Evolutionary conservation across 345 rosid genomes (phyloP).

Genomic region (Erucastrum elatum): DNA sequence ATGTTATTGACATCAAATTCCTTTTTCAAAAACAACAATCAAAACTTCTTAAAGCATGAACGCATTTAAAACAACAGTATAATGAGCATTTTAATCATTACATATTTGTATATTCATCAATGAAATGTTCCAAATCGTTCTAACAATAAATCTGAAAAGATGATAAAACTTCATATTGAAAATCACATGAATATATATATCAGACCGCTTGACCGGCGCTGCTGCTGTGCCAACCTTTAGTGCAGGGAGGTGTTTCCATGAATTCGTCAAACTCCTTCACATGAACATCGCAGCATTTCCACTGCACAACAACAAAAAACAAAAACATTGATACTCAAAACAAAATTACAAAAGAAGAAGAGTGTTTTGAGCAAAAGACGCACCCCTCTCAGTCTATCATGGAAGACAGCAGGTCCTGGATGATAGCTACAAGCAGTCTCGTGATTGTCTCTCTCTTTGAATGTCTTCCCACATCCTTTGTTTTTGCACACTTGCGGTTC

Average conservation of each 20-base stretch:
- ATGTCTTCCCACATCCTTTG: constrained; percentile 76
- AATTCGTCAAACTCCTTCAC: constrained; percentile 96
- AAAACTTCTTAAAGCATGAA: not conserved
- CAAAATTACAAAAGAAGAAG: not conserved
- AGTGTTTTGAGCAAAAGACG: constrained; percentile 4
- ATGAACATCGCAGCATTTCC: constrained; percentile 91
- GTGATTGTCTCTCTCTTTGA: constrained; percentile 86
- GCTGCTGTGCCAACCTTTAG: constrained; percentile 86
- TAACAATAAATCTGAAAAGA: not conserved
- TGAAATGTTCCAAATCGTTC: not conserved
- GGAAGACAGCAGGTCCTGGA: constrained; percentile 96
- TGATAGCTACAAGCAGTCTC: constrained; percentile 79
- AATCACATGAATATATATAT: not conserved
- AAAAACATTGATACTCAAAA: not conserved
- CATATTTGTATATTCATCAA: not conserved
- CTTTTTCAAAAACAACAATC: not conserved
- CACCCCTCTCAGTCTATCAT: constrained; percentile 86
- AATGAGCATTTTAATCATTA: constrained; percentile 7
- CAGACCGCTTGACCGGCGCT: constrained; percentile 42
- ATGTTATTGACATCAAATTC: not conserved
- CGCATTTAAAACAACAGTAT: not conserved
- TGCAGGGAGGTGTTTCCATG: constrained; percentile 82
- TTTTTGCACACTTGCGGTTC: constrained; percentile 80
- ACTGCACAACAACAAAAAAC: constrained; percentile 49
- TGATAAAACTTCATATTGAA: not conserved